phyloP scores from a whole-genome alignment of 495 filamentous ascomycete species.

The Tuber magnatum region DNA sequence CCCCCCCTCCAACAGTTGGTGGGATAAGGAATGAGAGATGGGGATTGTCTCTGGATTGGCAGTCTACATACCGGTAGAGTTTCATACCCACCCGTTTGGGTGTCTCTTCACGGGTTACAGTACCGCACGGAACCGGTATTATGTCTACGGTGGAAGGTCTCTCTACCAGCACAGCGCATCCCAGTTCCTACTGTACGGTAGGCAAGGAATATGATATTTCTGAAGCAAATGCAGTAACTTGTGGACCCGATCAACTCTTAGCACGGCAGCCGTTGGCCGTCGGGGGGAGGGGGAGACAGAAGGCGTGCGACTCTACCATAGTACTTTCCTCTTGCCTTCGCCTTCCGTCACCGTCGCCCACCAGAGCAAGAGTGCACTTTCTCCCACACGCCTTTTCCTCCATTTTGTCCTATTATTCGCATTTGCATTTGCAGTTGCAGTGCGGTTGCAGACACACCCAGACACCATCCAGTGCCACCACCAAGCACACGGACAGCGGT shows the following conservation, averaged over 20 bases:
- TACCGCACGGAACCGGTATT: neutral
- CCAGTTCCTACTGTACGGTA: neutral
- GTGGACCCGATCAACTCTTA: neutral
- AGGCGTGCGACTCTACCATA: neutral
- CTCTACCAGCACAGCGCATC: neutral
- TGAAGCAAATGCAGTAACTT: neutral
- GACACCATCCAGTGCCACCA: neutral
- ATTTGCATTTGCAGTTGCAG: neutral
- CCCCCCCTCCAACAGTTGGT: neutral
- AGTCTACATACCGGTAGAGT: neutral
- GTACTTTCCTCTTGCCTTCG: slow-evolving; percentile 8
- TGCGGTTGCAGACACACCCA: neutral
- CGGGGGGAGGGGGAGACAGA: neutral
- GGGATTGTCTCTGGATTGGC: neutral
- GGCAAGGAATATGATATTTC: neutral
- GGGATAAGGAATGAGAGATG: slow-evolving; percentile 6
- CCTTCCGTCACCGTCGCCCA: neutral
- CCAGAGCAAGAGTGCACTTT: neutral
- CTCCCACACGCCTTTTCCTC: neutral
- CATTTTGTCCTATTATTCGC: neutral
- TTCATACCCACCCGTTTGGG: neutral
- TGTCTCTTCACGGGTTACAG: neutral
- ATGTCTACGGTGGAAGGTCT: too few relatives aligned
- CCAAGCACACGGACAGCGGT: neutral
- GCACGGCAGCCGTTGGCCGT: neutral